Conservation (phyloP, 2,329 filamentous ascomycete species). For the Pseudopithomyces maydicus region DNA sequence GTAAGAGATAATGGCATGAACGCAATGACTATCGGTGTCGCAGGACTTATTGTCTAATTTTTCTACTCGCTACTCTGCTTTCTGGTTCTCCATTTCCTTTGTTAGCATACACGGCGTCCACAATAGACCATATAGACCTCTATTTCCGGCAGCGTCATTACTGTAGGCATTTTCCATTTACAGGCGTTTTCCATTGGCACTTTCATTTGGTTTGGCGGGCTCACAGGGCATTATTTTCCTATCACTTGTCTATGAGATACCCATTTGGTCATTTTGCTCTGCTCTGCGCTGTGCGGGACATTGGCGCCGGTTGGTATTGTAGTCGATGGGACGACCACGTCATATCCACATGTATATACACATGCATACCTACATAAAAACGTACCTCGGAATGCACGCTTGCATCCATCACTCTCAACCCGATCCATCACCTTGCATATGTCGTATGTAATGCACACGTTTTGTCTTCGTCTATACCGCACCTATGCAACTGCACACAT, state of each 20-base stretch:
- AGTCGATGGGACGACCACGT: too few relatives aligned
- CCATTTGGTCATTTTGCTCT: neutral
- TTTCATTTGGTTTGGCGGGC: neutral
- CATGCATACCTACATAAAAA: too few relatives aligned
- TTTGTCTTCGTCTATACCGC: too few relatives aligned
- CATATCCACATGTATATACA: too few relatives aligned
- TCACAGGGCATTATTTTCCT: neutral
- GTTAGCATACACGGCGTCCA: constrained; percentile 5
- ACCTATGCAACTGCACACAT: too few relatives aligned
- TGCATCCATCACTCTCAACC: too few relatives aligned
- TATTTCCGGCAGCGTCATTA: neutral
- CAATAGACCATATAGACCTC: neutral
- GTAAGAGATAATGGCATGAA: constrained; percentile 23
- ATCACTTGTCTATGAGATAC: constrained; percentile 1
- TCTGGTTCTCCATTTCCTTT: neutral
- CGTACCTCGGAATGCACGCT: too few relatives aligned
- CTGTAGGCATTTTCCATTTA: neutral
- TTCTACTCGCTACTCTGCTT: neutral
- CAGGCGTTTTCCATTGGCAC: neutral
- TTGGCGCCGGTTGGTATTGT: too few relatives aligned
- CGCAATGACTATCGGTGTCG: constrained; percentile 27
- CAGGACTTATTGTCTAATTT: constrained; percentile 28
- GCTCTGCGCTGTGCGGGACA: neutral
- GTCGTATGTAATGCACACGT: too few relatives aligned
- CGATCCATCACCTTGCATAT: too few relatives aligned